phyloP scores from a whole-genome alignment of 805 yeast species.

The Candida montana region DNA sequence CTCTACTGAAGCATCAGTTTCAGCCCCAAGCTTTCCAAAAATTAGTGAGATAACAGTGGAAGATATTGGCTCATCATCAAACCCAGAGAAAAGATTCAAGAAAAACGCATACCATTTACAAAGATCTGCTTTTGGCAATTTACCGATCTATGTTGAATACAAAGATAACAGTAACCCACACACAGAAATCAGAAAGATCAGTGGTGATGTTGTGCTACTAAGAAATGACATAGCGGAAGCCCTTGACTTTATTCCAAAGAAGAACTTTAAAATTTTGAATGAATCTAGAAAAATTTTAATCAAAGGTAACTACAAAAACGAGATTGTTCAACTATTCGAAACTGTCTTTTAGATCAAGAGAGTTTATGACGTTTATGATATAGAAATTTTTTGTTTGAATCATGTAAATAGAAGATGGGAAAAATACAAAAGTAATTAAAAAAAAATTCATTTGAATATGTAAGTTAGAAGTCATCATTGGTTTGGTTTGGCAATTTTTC shows the following conservation, averaged over 20 bases:
- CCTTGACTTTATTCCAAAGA: conserved; percentile 43
- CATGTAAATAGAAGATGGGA: conserved; percentile 1
- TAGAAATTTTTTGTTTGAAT: neutral
- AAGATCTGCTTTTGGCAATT: conserved; percentile 57
- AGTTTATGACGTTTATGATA: neutral
- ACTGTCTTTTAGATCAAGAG: conserved; percentile 10
- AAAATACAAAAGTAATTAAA: neutral
- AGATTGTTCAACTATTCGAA: conserved; percentile 14
- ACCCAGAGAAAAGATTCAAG: conserved; percentile 20
- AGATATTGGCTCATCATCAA: conserved; percentile 24
- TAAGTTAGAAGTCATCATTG: too few relatives aligned
- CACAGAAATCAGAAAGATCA: conserved; percentile 68
- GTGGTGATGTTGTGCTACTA: conserved; percentile 62
- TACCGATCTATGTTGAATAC: conserved; percentile 75
- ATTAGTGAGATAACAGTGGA: conserved; percentile 26
- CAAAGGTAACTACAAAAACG: conserved; percentile 21
- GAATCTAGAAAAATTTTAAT: conserved; percentile 43
- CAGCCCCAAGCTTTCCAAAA: conserved; percentile 22
- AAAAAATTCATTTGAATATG: too few relatives aligned
- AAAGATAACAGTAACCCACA: conserved; percentile 56
- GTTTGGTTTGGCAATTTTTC: conserved; percentile 11
- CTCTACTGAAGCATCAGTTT: conserved; percentile 8
- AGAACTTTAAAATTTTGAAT: conserved; percentile 41
- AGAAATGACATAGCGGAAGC: conserved; percentile 57
- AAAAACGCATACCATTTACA: conserved; percentile 29